Base-by-base conservation (phyloP, 345 rosid genomes). In the Arabis alpina region DNA sequence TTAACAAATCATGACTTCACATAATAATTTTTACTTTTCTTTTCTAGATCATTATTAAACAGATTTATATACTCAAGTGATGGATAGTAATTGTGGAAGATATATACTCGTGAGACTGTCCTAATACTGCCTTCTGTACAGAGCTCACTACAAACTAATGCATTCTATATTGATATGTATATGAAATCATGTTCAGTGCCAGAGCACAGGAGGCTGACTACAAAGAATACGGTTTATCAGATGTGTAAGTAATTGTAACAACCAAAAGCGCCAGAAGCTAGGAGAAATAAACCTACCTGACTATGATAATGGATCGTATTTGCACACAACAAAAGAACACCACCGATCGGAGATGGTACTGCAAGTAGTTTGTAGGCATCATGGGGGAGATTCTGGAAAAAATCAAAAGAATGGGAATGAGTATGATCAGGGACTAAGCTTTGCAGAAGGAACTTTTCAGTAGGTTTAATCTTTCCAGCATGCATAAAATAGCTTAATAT, bases 321-420 rank as follows among this genome's bases (percentile, higher is more conserved):
- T 56, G 95, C 85, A 79, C 95, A 72, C 70, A 91, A 76, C 65
- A 94, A 96, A 76, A 91, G 87, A 80, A 94, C 95, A 61, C 99
- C 99, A 27, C 99, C 97, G 53, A 91, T 86, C 62, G 97, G 99
- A 6, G 96, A 88, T 61, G 97, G 99, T 76, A 89, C 97, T 11
- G 99, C 93, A 70, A 89, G 93, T 72, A 94, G 84, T 84, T 94
- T 89, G 83, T 89, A 94, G 56, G 96, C 90, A 83, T 94, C 99
- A 62, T 89, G 91, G 10, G 97, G 97, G n/a, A 94, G 91, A 83
- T 89, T 85, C 99, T 94, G 89, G 67, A 74, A 76, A 70, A 64
- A 56, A 56, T 47, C 68, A 42, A 67, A 71, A 11, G 47, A 58
- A 65, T 19, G 61, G 72, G 63, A 68, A 54, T 51, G 64, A 64